Conservation (phyloP, 2,329 filamentous ascomycete species). For the Diaporthe vaccinii region DNA sequence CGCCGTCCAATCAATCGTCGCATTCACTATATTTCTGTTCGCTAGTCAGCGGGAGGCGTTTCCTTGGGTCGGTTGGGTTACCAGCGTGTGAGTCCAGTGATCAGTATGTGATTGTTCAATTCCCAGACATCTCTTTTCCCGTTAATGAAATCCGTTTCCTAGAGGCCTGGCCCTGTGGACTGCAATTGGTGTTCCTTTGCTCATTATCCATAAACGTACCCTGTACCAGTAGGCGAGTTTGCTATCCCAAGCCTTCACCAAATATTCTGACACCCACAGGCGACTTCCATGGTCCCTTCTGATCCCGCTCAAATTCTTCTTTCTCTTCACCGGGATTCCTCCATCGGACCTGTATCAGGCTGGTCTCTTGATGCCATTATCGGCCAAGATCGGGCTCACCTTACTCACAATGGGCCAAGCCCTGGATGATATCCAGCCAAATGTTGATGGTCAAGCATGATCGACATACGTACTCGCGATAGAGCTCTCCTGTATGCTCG, state of each 20-base stretch:
- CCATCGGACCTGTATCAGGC: slow-evolving; percentile 1
- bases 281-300: background rate
- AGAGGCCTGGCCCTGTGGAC: too few species aligned
- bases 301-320: slow-evolving; percentile 5
- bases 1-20: too few species aligned
- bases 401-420: background rate
- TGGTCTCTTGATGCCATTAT: background rate
- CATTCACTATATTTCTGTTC: too few species aligned
- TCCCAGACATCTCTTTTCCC: too few species aligned
- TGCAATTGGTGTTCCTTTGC: background rate
- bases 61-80: too few species aligned
- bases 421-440: background rate
- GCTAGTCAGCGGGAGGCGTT: too few species aligned
- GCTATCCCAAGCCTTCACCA: fast-evolving
- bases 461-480: background rate
- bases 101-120: too few species aligned
- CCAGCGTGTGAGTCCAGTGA: too few species aligned
- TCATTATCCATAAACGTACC: background rate
- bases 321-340: background rate
- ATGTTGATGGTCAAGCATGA: background rate
- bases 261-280: background rate
- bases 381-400: background rate
- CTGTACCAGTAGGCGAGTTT: background rate
- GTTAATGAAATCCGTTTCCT: too few species aligned
- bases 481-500: too few species aligned